Base-by-base conservation (phyloP, 495 filamentous ascomycete species). In the Trypethelium eluteriae region DNA sequence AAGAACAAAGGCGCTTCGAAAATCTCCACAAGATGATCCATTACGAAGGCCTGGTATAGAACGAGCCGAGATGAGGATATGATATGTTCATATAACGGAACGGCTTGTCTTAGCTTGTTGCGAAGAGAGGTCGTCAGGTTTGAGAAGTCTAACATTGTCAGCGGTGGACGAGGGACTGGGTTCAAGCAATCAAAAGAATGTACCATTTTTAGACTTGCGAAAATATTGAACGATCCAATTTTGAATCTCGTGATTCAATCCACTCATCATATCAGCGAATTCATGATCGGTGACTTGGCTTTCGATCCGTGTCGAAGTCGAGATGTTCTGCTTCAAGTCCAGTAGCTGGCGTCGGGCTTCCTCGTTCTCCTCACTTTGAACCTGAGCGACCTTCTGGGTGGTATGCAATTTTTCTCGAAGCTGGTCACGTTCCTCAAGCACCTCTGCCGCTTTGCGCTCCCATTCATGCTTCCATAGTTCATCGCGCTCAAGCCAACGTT, bases 161-260 rank as follows among this genome's bases (percentile, higher is more conserved):
- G 53, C 53, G 18, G 36, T 35, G 14, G 47, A 16, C 46, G 25
- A 53, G 38, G 1, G 41, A 18, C 16, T 65, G 44, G 36, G 11
- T 62, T 18, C 34, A 36, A 59, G 53, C 32, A 36, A 32, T 10
- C 25, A 36, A 59, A 10, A 7, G 53, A 34, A 34, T 18, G 3
- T 36, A 59, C 53, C 18, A 59, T 59, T 59, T 64, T 72, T 71
- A 32, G 70, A 69, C 16, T 71, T 62, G 12, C 75, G 74, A 62
- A 75, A 76, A 64, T 72, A 75, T 66, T 71, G 70, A 38, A 77
- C 71, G 34, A 75, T 70, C 75, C 75, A 77, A 46, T 77, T 75
- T 44, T 75, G 71, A 25, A 74, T 66, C n/a, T 74, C 67, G 66
- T 77, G 66, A 38, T 70, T 65, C 4, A 77, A 64, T 47, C 72